A percentile compares a stretch with the other conserved stretches of the same genome.
These are phyloP conservation scores for Pseudonectria foliicola DNA, from an alignment of 2,329 filamentous ascomycete species.

Conservation along the genomic window DNA sequence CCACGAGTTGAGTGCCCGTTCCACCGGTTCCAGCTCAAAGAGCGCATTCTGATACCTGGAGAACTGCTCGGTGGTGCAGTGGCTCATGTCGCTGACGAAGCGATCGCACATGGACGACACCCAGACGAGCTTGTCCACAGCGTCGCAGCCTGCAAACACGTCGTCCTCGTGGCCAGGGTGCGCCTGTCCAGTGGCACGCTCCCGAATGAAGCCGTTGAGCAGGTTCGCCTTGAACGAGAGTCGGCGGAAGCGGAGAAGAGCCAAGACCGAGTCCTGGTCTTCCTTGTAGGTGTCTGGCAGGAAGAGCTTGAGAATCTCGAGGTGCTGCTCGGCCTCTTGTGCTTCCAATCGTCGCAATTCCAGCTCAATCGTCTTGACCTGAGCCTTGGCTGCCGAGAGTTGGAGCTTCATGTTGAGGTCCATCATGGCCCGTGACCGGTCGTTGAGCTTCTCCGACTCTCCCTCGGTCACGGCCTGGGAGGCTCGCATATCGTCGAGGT, in stretches of 20 bases:
- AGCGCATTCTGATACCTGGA: slow-evolving; percentile 69
- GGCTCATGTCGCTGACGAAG: slow-evolving; percentile 72
- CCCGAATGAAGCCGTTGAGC: slow-evolving; percentile 70
- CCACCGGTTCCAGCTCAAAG: slow-evolving; percentile 85
- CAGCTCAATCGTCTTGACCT: slow-evolving; percentile 89
- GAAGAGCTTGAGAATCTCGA: slow-evolving; percentile 84
- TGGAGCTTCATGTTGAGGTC: slow-evolving; percentile 94
- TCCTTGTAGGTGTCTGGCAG: slow-evolving; percentile 75
- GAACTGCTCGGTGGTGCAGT: slow-evolving; percentile 74
- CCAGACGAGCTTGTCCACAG: slow-evolving; percentile 79
- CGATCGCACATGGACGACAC: slow-evolving; percentile 76
- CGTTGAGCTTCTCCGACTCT: slow-evolving; percentile 84
- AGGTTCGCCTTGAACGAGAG: slow-evolving; percentile 82
- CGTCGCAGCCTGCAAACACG: slow-evolving; percentile 70
- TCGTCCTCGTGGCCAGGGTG: slow-evolving; percentile 69
- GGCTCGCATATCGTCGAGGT: slow-evolving; percentile 85
- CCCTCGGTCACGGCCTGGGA: slow-evolving; percentile 89
- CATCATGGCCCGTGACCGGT: slow-evolving; percentile 87
- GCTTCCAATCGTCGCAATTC: slow-evolving; percentile 82
- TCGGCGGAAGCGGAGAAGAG: slow-evolving; percentile 79
- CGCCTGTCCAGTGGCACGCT: slow-evolving; percentile 62
- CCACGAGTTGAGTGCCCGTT: slow-evolving; percentile 80
- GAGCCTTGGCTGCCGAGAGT: slow-evolving; percentile 80
- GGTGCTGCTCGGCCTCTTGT: slow-evolving; percentile 79
- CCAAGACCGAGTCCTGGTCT: slow-evolving; percentile 80